Conservation (phyloP, 768 basidiomycete species). For the Leucocoprinus sp. region DNA sequence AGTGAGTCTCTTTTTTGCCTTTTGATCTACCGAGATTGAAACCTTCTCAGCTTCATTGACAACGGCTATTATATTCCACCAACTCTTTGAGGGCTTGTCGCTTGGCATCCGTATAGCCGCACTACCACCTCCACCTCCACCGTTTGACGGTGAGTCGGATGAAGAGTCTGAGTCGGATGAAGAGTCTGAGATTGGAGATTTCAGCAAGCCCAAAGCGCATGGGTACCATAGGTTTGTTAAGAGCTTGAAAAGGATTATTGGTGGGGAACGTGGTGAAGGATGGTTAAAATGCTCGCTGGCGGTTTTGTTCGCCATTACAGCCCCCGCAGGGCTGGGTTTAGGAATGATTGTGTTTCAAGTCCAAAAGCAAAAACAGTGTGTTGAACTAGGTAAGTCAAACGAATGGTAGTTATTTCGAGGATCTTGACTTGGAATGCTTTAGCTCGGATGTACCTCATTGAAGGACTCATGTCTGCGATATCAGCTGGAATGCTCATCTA, state of each 20-base stretch:
- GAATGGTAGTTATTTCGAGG: no score
- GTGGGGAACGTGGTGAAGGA: constrained; percentile 7
- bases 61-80: constrained; percentile 73
- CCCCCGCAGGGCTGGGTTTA: constrained; percentile 57
- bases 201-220: not conserved
- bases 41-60: constrained; percentile 51
- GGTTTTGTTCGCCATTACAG: constrained; percentile 64
- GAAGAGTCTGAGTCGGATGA: not conserved
- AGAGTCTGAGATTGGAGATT: not conserved
- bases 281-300: constrained; percentile 50
- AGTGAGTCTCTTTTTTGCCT: constrained; percentile 32
- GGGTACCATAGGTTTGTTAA: not conserved
- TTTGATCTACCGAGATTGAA: not conserved
- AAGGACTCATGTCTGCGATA: constrained; percentile 74
- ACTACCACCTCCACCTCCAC: constrained; percentile 39
- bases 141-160: not conserved
- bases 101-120: constrained; percentile 74
- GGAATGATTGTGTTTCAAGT: constrained; percentile 43
- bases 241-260: not conserved
- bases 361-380: constrained; percentile 19
- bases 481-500: constrained; percentile 82
- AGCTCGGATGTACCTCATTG: constrained; percentile 47
- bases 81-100: constrained; percentile 78
- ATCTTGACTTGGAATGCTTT: no score
- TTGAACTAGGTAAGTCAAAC: constrained; percentile 16